Conservation (phyloP, 2,329 filamentous ascomycete genomes). For the Nemania sp. region DNA sequence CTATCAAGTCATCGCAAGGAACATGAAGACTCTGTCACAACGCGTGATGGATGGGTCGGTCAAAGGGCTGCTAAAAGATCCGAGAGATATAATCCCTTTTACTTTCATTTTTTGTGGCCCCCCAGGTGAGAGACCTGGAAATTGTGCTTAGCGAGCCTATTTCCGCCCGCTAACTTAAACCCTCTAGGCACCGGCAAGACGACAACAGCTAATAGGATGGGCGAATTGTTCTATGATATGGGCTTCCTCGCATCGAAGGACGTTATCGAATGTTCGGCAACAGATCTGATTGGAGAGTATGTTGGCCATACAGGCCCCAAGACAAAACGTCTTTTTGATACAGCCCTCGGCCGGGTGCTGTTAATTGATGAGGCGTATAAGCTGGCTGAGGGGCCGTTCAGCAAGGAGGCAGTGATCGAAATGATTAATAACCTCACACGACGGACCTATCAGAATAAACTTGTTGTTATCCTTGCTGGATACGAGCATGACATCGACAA, state of each 20-base stretch:
- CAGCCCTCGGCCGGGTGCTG: conserved; percentile 64
- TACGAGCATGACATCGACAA: conserved; percentile 68
- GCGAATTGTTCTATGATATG: conserved; percentile 75
- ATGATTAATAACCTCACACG: conserved; percentile 57
- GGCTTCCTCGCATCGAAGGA: conserved; percentile 64
- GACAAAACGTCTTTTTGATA: conserved; percentile 54
- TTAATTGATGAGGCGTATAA: conserved; percentile 76
- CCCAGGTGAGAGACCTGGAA: conserved; percentile 50
- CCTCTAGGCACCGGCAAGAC: conserved; percentile 60
- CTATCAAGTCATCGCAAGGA: conserved; percentile 51
- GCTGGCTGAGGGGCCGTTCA: conserved; percentile 59
- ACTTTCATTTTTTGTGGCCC: conserved; percentile 63
- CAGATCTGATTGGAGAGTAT: conserved; percentile 69
- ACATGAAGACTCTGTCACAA: too few species aligned
- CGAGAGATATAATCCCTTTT: conserved; percentile 55
- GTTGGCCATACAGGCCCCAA: conserved; percentile 64
- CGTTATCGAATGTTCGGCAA: conserved; percentile 68
- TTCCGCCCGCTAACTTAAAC: conserved; percentile 10
- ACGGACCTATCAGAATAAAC: conserved; percentile 57
- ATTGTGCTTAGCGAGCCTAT: background rate
- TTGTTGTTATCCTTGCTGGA: conserved; percentile 70
- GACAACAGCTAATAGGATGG: conserved; percentile 70
- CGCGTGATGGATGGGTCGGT: too few species aligned
- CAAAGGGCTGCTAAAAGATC: conserved; percentile 48
- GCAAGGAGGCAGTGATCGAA: conserved; percentile 58